Conservation (phyloP, 2,329 filamentous ascomycete genomes). For the Paecilomyces dactylethromorphus region DNA sequence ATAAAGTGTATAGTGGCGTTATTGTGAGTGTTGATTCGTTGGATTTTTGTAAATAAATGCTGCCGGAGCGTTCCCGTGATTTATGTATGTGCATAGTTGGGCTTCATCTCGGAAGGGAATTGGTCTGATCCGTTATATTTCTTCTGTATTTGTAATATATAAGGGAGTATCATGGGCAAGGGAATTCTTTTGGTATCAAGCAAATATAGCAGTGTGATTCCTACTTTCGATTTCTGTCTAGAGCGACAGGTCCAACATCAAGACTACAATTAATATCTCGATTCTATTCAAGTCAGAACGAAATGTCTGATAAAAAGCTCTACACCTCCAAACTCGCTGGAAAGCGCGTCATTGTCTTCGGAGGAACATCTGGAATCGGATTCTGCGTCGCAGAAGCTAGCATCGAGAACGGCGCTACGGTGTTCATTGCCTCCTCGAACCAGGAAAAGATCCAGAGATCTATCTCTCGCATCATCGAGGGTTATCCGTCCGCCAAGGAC, state of each 20-base stretch:
- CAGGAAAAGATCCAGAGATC: background rate
- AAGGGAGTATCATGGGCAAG: background rate
- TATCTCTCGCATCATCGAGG: background rate
- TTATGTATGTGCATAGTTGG: too few species aligned
- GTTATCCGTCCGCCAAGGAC: background rate
- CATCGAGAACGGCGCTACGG: conserved; percentile 7
- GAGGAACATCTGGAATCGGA: conserved; percentile 5
- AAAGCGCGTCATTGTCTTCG: background rate
- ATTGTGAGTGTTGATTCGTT: too few species aligned
- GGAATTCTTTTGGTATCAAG: background rate
- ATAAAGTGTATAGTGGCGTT: too few species aligned
- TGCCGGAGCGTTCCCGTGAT: too few species aligned
- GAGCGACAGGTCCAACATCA: background rate
- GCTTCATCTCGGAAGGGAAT: background rate
- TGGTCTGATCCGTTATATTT: background rate
- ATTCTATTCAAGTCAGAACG: background rate
- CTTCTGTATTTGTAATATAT: background rate
- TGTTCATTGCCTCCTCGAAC: background rate
- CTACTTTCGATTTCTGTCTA: background rate
- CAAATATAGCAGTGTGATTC: background rate
- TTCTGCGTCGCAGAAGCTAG: conserved; percentile 13
- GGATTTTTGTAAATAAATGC: too few species aligned
- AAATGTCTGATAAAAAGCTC: background rate
- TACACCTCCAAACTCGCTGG: background rate
- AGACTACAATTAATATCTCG: background rate